Conservation (phyloP, 2,329 filamentous ascomycete genomes). For the Botrytis cinerea region DNA sequence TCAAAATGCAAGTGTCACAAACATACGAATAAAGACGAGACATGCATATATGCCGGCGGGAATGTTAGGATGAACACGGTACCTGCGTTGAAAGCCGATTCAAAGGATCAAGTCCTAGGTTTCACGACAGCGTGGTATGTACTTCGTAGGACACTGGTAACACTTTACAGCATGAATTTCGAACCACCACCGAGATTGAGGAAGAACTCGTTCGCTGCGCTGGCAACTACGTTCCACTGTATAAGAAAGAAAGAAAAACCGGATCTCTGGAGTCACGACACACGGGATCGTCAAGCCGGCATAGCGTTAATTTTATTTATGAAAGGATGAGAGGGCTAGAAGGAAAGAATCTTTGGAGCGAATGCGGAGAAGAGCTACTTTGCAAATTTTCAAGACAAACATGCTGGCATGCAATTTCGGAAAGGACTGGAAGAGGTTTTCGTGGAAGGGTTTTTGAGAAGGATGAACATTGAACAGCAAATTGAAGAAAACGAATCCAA, state of each 20-base stretch:
- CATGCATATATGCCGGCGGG: conserved; percentile 1
- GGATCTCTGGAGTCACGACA: background rate
- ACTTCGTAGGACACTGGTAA: background rate
- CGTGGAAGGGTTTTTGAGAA: background rate
- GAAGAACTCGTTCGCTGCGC: background rate
- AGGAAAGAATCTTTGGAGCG: background rate
- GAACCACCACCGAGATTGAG: background rate
- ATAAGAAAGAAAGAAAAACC: background rate
- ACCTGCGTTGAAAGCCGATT: background rate
- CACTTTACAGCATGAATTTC: background rate
- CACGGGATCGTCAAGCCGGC: background rate
- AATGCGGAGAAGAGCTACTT: background rate
- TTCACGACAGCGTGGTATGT: conserved; percentile 3
- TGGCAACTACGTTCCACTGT: background rate
- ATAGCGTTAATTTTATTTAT: conserved; percentile 5
- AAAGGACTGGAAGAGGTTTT: background rate
- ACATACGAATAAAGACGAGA: conserved; percentile 7
- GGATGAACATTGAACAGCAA: background rate
- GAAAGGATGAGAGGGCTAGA: background rate
- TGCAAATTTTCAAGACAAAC: background rate
- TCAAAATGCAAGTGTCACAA: background rate
- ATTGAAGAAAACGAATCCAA: background rate
- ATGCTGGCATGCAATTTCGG: conserved; percentile 3
- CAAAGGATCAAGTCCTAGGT: background rate
- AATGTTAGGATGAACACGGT: background rate